A percentile compares a stretch with the other conserved stretches of the same genome.
phyloP scores from a whole-genome alignment of 345 rosid species.

The Arabis alpina region DNA sequence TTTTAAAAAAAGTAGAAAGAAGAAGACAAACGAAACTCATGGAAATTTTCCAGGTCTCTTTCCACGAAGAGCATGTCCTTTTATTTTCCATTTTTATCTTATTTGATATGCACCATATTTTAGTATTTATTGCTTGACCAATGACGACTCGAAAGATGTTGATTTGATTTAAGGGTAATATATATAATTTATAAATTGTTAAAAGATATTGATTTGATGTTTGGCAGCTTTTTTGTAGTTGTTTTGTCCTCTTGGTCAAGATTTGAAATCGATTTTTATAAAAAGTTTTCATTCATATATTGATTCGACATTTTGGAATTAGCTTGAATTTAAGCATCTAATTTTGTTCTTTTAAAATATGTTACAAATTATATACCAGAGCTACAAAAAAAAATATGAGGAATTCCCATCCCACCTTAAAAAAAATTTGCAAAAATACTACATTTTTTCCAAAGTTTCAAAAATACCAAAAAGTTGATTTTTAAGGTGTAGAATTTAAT shows the following conservation, averaged over 20 bases:
- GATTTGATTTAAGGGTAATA: no score
- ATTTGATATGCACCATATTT: constrained; percentile 10
- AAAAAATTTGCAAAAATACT: no score
- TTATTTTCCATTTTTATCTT: constrained; percentile 26
- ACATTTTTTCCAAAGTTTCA: no score
- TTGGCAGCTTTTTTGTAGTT: constrained; percentile 16
- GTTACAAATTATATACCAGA: not conserved
- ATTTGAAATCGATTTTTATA: not conserved
- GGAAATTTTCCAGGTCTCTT: constrained; percentile 39
- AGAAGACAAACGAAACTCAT: constrained; percentile 30
- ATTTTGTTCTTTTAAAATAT: not conserved
- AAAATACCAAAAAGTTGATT: no score
- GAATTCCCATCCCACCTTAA: no score
- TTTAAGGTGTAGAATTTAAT: no score
- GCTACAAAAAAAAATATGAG: not conserved
- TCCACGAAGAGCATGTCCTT: constrained; percentile 35
- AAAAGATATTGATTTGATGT: no score
- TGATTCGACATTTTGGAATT: not conserved
- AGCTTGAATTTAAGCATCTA: not conserved
- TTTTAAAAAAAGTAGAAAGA: not conserved
- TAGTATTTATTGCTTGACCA: constrained; percentile 29
- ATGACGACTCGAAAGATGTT: constrained; percentile 15
- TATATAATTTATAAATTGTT: not conserved
- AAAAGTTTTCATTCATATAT: not conserved
- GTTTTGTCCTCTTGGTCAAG: constrained; percentile 10